Conservation (phyloP, 2,329 filamentous ascomycete species). For the Penicillium sumatraense region DNA sequence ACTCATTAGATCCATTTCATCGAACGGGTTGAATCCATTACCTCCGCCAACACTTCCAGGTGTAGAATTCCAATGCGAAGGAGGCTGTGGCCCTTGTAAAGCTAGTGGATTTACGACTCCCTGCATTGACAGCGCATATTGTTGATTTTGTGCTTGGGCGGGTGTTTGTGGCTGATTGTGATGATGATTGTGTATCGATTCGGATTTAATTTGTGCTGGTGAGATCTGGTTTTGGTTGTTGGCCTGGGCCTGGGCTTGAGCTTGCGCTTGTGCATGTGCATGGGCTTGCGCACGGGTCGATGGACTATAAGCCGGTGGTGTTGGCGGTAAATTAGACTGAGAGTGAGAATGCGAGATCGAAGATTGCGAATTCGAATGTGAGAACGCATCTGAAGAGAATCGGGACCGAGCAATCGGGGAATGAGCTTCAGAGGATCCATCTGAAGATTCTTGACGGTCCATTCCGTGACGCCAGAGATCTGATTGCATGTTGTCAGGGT, state of each 20-base stretch:
- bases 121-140: slow-evolving; percentile 35
- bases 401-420: slow-evolving; percentile 41
- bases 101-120: slow-evolving; percentile 44
- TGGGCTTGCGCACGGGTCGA: slow-evolving; percentile 27
- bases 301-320: slow-evolving; percentile 47
- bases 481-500: slow-evolving; percentile 59
- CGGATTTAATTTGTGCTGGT: too few species aligned
- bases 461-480: slow-evolving; percentile 57
- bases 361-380: slow-evolving; percentile 27
- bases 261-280: too few species aligned
- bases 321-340: slow-evolving; percentile 39
- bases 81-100: slow-evolving; percentile 37
- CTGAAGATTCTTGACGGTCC: slow-evolving; percentile 59
- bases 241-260: not conserved
- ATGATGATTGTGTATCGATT: too few species aligned
- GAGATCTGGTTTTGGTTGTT: not conserved
- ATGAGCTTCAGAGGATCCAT: slow-evolving; percentile 62
- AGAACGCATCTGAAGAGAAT: slow-evolving; percentile 36
- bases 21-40: slow-evolving; percentile 33
- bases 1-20: slow-evolving; percentile 40
- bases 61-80: slow-evolving; percentile 32
- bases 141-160: slow-evolving; percentile 14
- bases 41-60: too few species aligned
- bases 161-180: slow-evolving; percentile 1
- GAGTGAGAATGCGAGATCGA: too few species aligned